Evolutionary conservation across 164 flowering plant genomes (phyloP).

Genomic region (Vitis cinerea): DNA sequence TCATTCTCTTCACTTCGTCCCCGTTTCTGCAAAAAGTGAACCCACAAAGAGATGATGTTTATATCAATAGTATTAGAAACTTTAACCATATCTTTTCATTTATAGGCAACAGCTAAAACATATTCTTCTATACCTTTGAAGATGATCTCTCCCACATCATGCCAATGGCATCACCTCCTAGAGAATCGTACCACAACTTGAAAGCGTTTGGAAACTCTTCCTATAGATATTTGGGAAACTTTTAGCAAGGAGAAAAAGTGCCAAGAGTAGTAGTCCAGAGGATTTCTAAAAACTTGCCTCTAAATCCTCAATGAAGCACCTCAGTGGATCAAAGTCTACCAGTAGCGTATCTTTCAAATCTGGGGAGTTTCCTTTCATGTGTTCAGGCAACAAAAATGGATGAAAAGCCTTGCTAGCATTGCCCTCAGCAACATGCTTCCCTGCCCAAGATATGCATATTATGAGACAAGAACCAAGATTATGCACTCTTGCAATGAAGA

Average conservation of each 20-base stretch:
- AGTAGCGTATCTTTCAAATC: conserved; percentile 54
- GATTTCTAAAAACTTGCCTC: conserved; percentile 48
- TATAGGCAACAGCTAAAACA: neutral
- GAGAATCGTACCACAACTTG: conserved; percentile 85
- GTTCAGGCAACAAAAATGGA: conserved; percentile 49
- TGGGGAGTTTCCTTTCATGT: conserved; percentile 36
- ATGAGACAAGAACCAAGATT: neutral
- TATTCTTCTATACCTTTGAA: conserved; percentile 55
- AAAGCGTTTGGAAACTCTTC: conserved; percentile 50
- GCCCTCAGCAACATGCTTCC: conserved; percentile 64
- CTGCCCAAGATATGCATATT: conserved; percentile 29
- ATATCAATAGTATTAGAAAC: too few species aligned
- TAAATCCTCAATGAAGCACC: conserved; percentile 59
- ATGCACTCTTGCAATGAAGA: neutral
- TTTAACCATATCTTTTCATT: too few species aligned
- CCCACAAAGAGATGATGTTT: neutral
- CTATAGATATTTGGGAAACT: conserved; percentile 32
- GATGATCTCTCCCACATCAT: conserved; percentile 60
- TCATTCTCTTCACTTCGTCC: conserved; percentile 49
- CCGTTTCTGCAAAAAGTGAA: conserved; percentile 56
- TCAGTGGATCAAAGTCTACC: conserved; percentile 85
- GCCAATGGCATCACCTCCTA: conserved; percentile 94
- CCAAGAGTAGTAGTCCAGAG: neutral
- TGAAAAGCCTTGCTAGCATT: conserved; percentile 62
- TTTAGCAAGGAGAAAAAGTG: neutral